Conservation (phyloP, 306 rosid genomes). For the Sicyos edulis region DNA sequence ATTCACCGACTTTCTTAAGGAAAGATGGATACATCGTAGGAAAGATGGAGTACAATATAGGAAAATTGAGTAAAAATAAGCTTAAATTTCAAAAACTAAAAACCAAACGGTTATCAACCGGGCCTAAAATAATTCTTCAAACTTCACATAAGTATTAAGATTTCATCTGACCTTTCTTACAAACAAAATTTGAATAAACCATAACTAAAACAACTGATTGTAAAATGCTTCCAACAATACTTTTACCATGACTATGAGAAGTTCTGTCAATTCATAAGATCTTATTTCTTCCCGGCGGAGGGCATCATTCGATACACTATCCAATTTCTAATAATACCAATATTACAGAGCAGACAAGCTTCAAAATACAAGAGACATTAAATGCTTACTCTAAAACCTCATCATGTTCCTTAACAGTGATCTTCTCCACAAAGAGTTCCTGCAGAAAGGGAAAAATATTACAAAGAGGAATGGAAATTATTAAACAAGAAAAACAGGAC, state of each 20-base stretch:
- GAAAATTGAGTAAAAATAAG: no score
- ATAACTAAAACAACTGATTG: no score
- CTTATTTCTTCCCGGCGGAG: background rate
- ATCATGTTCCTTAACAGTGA: conserved; percentile 44
- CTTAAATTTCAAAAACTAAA: no score
- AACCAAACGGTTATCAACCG: no score
- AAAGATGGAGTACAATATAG: no score
- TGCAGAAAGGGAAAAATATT: conserved; percentile 31
- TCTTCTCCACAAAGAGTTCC: conserved; percentile 66
- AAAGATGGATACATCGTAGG: no score
- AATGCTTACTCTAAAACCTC: conserved; percentile 38
- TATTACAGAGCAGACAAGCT: background rate
- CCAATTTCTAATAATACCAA: background rate
- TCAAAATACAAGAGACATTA: conserved; percentile 1
- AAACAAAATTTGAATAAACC: no score
- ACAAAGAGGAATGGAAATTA: conserved; percentile 1
- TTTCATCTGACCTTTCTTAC: no score
- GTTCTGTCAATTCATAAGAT: background rate
- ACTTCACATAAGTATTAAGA: no score
- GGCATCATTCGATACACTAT: background rate
- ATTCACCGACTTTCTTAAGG: no score
- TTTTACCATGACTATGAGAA: background rate
- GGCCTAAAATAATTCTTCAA: no score
- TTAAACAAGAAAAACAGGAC: conserved; percentile 12
- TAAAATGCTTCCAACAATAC: conserved; percentile 12